Conservation (phyloP, 352 stramenopile genomes). For the Blastocystis sp. region DNA sequence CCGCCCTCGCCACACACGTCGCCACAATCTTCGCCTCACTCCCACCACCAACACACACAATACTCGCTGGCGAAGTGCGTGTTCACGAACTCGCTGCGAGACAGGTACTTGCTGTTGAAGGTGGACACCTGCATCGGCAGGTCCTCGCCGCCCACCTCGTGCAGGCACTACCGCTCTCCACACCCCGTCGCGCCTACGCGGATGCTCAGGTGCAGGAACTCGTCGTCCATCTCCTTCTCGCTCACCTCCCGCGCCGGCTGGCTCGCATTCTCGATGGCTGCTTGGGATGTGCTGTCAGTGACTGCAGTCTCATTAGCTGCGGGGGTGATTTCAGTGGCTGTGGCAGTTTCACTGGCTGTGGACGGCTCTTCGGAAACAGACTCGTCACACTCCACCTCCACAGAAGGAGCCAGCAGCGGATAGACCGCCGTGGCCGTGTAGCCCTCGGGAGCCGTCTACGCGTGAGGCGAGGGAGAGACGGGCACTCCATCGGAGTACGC, state of each 20-base stretch:
- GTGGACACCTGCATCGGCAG: conserved; percentile 42
- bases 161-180: conserved; percentile 3
- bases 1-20: background rate
- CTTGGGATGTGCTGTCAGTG: background rate
- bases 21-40: conserved; percentile 9
- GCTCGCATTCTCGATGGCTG: background rate
- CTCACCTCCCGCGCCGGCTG: background rate
- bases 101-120: conserved; percentile 59
- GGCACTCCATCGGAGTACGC: background rate
- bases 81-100: background rate
- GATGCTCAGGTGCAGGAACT: conserved; percentile 33
- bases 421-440: background rate
- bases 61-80: background rate
- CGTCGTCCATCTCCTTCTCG: conserved; percentile 36
- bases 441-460: conserved; percentile 6
- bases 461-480: background rate
- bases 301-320: background rate
- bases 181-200: background rate
- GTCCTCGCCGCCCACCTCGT: conserved; percentile 1
- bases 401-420: background rate
- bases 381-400: background rate
- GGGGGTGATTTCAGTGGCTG: background rate
- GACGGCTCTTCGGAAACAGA: background rate
- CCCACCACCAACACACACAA: background rate
- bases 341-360: background rate